Conservation (phyloP, 352 stramenopile genomes). For the Phytophthora megakarya region DNA sequence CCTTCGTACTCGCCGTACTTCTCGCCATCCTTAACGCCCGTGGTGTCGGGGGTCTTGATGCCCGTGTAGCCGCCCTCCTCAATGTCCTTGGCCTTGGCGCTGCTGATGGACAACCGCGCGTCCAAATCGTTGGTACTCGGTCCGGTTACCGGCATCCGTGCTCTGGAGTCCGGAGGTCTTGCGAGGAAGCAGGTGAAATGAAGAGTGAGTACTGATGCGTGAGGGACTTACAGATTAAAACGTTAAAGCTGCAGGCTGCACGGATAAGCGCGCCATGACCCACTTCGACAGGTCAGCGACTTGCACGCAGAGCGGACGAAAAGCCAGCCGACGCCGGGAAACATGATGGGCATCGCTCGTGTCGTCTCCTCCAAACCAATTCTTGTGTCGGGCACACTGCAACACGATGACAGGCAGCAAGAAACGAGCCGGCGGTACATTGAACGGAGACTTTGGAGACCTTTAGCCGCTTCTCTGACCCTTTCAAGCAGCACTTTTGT, state of each 20-base stretch:
- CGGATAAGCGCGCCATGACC: conserved; percentile 12
- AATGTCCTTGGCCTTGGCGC: conserved; percentile 32
- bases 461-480: conserved; percentile 12
- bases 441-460: conserved; percentile 9
- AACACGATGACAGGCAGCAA: conserved; percentile 27
- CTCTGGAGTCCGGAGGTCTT: conserved; percentile 13
- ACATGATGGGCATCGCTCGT: conserved; percentile 27
- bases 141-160: conserved; percentile 20
- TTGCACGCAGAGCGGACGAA: conserved; percentile 24
- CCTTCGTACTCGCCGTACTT: conserved; percentile 14
- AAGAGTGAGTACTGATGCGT: conserved; percentile 19
- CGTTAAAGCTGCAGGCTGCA: conserved; percentile 13
- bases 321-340: conserved; percentile 17
- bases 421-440: conserved; percentile 27
- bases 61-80: conserved; percentile 36
- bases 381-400: conserved; percentile 21
- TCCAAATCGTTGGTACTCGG: conserved; percentile 31
- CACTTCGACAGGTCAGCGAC: conserved; percentile 9
- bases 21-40: conserved; percentile 6
- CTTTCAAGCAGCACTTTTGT: background rate
- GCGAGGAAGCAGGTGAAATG: conserved; percentile 29
- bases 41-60: conserved; percentile 33
- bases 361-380: conserved; percentile 14
- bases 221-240: conserved; percentile 15
- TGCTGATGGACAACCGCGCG: conserved; percentile 44